phyloP scores from a whole-genome alignment of 2,329 filamentous ascomycete genomes.

The Sporothrix inflata region DNA sequence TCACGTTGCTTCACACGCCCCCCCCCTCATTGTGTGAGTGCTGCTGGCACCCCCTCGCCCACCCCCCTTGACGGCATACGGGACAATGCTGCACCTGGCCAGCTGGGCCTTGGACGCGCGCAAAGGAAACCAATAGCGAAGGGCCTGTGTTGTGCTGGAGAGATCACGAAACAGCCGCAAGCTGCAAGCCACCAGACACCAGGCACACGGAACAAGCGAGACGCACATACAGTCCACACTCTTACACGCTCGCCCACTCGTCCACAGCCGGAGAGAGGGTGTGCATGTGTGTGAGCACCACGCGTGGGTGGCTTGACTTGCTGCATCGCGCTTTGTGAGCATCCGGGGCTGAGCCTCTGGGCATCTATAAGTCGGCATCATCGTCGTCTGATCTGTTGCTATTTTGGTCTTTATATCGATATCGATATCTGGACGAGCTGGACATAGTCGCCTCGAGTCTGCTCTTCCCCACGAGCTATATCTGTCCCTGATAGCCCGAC shows the following conservation, averaged over 20 bases:
- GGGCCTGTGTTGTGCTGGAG: not conserved
- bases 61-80: not conserved
- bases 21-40: too few relatives aligned
- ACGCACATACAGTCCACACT: not conserved
- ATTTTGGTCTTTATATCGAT: not conserved
- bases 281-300: not conserved
- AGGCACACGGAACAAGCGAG: not conserved
- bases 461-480: too few relatives aligned
- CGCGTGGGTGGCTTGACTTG: conserved; percentile 11
- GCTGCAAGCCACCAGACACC: not conserved
- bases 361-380: conserved; percentile 12
- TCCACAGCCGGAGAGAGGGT: not conserved
- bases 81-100: conserved; percentile 18
- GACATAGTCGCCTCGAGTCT: too few relatives aligned
- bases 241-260: not conserved
- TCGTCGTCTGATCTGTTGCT: not conserved
- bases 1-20: not conserved
- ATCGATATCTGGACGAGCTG: not conserved
- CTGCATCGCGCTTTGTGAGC: conserved; percentile 10
- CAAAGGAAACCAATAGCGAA: not conserved
- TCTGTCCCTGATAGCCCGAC: not conserved
- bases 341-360: conserved; percentile 8
- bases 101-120: not conserved
- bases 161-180: not conserved
- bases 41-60: too few relatives aligned